Percentiles rank a stretch among this genome's conserved stretches.
Conservation (phyloP, 345 rosid genomes). For the Aquilaria sinensis region DNA sequence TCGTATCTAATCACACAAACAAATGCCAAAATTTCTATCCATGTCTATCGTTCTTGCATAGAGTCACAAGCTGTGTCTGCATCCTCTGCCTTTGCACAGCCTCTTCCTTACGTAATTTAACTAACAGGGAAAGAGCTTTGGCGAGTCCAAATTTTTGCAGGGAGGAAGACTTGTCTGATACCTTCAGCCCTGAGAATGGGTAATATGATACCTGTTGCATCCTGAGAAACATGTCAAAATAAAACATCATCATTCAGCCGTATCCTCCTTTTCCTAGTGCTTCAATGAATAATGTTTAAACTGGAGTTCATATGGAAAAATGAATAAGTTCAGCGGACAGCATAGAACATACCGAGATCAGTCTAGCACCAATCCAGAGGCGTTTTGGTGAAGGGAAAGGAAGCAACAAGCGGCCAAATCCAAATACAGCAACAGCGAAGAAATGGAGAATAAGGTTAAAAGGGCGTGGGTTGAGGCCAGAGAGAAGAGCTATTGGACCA, state of each 20-base stretch:
- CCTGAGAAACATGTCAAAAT: conserved; percentile 1
- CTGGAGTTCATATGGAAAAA: background rate
- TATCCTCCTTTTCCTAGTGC: background rate
- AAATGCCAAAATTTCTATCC: no score
- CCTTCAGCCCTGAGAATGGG: conserved; percentile 14
- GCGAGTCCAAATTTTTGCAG: background rate
- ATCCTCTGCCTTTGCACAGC: no score
- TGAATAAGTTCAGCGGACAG: background rate
- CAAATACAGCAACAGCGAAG: conserved; percentile 26
- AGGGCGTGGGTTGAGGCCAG: conserved; percentile 32
- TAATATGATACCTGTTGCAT: conserved; percentile 1
- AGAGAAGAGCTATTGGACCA: conserved; percentile 30
- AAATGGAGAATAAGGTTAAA: conserved; percentile 27
- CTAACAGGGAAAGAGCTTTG: no score
- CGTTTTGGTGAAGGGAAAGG: conserved; percentile 31
- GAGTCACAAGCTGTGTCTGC: no score
- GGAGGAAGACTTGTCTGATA: conserved; percentile 13
- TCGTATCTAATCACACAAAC: no score
- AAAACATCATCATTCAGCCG: background rate
- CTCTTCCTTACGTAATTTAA: no score
- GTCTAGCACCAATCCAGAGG: conserved; percentile 21
- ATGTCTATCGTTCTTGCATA: no score
- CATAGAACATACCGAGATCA: conserved; percentile 21
- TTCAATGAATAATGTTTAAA: background rate
- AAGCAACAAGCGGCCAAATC: conserved; percentile 23